Base-by-base conservation (phyloP, 2,329 filamentous ascomycete genomes). In the Penicillium sp. region DNA sequence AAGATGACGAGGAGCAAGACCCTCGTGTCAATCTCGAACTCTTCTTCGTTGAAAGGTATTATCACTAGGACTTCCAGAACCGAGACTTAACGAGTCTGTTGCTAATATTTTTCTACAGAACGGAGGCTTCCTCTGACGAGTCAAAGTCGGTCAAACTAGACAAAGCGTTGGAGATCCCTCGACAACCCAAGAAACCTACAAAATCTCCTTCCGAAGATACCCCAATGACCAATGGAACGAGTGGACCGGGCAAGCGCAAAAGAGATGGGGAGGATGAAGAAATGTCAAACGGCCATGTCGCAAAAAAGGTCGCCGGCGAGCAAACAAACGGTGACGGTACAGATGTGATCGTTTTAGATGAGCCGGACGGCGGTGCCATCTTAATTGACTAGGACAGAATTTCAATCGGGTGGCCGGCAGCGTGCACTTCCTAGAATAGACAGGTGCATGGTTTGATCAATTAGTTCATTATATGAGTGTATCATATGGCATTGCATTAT, bases 1-100 rank as follows among this genome's bases (percentile, higher is more conserved):
- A 95, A 52, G 89, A 91, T 43, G 89, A 92, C 49, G 62, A 72
- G 3, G 89, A 92, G 47, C 64, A 74, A 8, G 61, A 73, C 44
- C 82, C 89, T 0, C 87, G 89, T 56, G 88, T 96, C 51, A 93
- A 97, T 60, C 81, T 97, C 2, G 82, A 93, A 48, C 78, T 97
- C 13, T 24, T 67, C 10, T 54, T 70, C 16, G 83, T 85, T 21
- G 65, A 70, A 58, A 65, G 60, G 73, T 75, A 60, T n/a, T n/a
- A n/a, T n/a, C n/a, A 60, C 65, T 33, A 16, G 31, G 19, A 31
- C 7, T 36, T 10, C 16, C 10, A 3, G 2, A 36, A 11, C 19
- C 44, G 5, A 28, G 6, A 19, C 11, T 19, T n/a, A 28, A 29
- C 18, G 24, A 13, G 44, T 2, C 23, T 9, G 3, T 26, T 54